Base-by-base conservation (phyloP, 768 basidiomycete genomes). In the Termitomyces sp. region DNA sequence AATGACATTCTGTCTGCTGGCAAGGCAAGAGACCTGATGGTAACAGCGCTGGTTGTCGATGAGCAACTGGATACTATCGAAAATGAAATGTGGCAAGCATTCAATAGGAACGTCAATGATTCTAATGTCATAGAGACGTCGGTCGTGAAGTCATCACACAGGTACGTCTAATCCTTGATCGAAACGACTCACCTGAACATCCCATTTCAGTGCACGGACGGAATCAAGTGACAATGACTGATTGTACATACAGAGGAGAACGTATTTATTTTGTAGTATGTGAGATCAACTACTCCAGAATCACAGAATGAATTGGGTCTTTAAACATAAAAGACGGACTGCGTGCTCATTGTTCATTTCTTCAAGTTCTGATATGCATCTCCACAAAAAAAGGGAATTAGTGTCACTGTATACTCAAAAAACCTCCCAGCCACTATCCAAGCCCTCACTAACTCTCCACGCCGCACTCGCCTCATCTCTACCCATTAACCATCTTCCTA, bases 361-460 rank as follows among this genome's bases (percentile, higher is more conserved):
- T 6, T 6, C 11, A 37, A 37, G 35, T 37, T 37, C 35, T 15
- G 35, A 37, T 17, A 37, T 5, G 35, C 15, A 17, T 37, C 15
- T 37, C 35, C 15, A 6, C 35, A 17, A 17, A 17, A 15, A 22
- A 44, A 44, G 3, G 11, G 12, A 43, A 24, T 43, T 7, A 37
- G 15, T 6, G 6, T 7, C 6, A 19, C n/a, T 40, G 10, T 28
- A 28, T 28, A 7, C 47, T 45, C 52, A 41, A 69, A 62, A 15
- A 53, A 59, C 21, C 19, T 64, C 72, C 72, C 73, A 77, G 21
- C 63, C 79, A 19, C 65, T 65, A 6, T 74, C 76, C 47, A 89
- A 68, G 2, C 90, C 89, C 60, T 90, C 89, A 54, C 66, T 70
- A 2, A 88, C 74, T 60, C 80, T 78, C 85, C 88, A 93, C 28